Evolutionary conservation across 768 basidiomycete genomes (phyloP), one percentile per base, ranked within the genome.

Genomic region (Suillus subalutaceus): DNA sequence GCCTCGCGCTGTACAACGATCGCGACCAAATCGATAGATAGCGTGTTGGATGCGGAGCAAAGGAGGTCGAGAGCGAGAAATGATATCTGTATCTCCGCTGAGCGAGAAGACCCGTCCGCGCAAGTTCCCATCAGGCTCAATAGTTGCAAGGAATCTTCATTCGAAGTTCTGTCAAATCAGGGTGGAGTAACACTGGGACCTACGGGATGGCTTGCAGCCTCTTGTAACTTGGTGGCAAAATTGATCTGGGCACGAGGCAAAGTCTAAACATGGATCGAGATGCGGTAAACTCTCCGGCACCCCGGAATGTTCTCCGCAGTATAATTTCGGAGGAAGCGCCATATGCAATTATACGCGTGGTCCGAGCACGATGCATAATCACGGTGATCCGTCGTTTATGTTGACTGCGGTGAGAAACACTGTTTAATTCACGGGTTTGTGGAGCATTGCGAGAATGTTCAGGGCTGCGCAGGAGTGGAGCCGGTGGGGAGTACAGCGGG

Each of bases 231-330:
- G 16, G 26, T 43, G 26, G 18, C n/a, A 32, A 43, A 18, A 43
- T 26, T 43, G 26, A 59, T 2, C 58, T 41, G 40, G 43, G 41
- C 59, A 60, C 59, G 59, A 60, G 59, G 59, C 59, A 30, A 38
- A 30, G 43, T 60, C 59, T 43, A 60, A 43, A 60, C 23, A 41
- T 32, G 59, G 26, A 60, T 60, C 59, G 26, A 60, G 43, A 44
- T 43, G 4, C 18, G 41, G 41, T 41, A 18, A 41, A 41, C 32
- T 32, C 18, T 35, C 32, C 20, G 35, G 35, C 12, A 37, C 26
- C 41, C 59, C 26, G 59, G 41, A 13, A 43, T 32, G 1, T 20
- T 40, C 59, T 60, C 59, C 41, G 41, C 59, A 60, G 59, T 43
- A 60, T 60, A 43, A 30, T 41, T 41, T 43, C 59, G 59, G 41